A percentile compares a stretch with the other conserved stretches of the same genome.
These are phyloP conservation scores for Magnaporthales sp. DNA, from an alignment of 2,329 filamentous ascomycete genomes.

Conservation along the genomic window DNA sequence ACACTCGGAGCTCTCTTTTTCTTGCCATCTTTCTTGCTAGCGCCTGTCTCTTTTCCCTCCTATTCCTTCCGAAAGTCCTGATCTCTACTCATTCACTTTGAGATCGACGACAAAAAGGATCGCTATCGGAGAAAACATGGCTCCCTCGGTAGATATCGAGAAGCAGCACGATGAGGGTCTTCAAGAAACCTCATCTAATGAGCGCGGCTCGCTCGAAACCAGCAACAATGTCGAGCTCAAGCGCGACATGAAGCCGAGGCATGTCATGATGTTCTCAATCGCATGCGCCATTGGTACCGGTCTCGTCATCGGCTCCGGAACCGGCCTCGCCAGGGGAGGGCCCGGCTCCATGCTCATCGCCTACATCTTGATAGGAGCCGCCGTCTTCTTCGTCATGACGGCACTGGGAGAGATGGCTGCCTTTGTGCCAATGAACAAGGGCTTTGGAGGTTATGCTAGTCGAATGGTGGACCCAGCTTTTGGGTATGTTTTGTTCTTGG, in stretches of 20 bases:
- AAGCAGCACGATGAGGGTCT: background rate
- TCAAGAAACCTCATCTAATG: background rate
- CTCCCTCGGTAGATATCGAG: background rate
- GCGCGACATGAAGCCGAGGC: background rate
- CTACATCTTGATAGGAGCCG: background rate
- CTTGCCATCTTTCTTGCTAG: background rate
- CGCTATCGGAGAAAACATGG: background rate
- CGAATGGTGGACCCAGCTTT: background rate
- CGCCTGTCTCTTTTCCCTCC: background rate
- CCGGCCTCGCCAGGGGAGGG: background rate
- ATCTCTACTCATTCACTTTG: background rate
- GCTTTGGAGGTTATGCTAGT: background rate
- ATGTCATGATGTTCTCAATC: background rate
- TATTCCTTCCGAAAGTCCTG: no score
- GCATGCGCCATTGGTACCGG: background rate
- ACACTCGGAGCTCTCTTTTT: background rate
- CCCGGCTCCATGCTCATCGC: background rate
- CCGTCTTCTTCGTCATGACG: background rate
- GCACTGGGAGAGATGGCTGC: background rate
- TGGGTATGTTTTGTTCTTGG: background rate
- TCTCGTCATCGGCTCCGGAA: background rate
- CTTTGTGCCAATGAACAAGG: background rate
- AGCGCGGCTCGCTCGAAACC: background rate
- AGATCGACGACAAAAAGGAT: background rate
- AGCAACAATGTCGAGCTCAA: background rate